Percentiles rank a stretch among this genome's conserved stretches.
Conservation (phyloP, 2,329 filamentous ascomycete species). For the Venturia effusa region DNA sequence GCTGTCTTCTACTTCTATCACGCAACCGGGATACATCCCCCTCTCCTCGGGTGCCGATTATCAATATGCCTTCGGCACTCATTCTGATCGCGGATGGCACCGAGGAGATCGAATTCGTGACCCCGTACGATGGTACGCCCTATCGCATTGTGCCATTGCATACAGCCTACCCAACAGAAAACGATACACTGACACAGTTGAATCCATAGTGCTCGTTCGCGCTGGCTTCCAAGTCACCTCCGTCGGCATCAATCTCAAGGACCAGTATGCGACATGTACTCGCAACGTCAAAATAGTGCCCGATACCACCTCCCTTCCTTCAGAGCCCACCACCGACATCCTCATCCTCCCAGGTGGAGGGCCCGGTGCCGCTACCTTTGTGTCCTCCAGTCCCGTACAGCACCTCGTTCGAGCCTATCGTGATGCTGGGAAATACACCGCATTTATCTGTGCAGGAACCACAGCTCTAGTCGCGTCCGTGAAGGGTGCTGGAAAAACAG, state of each 20-base stretch:
- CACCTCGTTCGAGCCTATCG: slow-evolving; percentile 23
- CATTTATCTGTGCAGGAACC: slow-evolving; percentile 28
- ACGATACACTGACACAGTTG: background rate
- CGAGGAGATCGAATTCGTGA: slow-evolving; percentile 32
- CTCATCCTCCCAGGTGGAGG: slow-evolving; percentile 29
- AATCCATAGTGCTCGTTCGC: slow-evolving; percentile 23
- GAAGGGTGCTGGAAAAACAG: slow-evolving; percentile 2
- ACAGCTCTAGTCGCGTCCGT: slow-evolving; percentile 25
- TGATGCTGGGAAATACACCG: slow-evolving; percentile 22
- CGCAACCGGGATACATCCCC: background rate
- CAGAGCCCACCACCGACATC: slow-evolving; percentile 20
- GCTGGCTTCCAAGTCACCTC: slow-evolving; percentile 27
- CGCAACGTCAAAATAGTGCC: slow-evolving; percentile 27
- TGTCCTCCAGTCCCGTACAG: slow-evolving; percentile 16
- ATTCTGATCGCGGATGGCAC: slow-evolving; percentile 28
- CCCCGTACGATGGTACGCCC: slow-evolving; percentile 26
- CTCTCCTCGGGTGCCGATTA: background rate
- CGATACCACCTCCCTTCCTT: slow-evolving; percentile 19
- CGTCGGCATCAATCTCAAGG: slow-evolving; percentile 24
- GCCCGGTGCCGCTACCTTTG: slow-evolving; percentile 26
- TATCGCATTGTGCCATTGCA: slow-evolving; percentile 1
- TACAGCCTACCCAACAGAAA: background rate
- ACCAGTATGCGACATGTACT: slow-evolving; percentile 19
- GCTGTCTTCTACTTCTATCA: too few relatives aligned
- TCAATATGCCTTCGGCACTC: slow-evolving; percentile 24